Percentiles rank a stretch among this genome's conserved stretches.
These are phyloP conservation scores for Auricularia sp. DNA, from an alignment of 768 basidiomycete genomes.

Conservation along the genomic window DNA sequence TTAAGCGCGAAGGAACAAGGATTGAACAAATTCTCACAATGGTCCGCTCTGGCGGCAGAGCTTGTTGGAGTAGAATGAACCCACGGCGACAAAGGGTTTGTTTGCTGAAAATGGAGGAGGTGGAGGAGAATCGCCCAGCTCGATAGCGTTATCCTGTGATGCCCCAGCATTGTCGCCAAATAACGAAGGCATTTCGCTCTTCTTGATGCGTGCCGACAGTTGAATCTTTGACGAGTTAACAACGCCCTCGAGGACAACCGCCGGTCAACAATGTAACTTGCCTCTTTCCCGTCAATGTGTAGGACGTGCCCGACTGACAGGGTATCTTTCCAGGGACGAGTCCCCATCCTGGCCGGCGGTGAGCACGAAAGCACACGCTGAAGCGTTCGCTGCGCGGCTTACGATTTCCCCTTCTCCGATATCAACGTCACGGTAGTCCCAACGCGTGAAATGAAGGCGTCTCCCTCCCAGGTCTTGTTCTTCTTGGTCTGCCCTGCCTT, in stretches of 20 bases:
- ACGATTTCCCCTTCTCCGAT: slow-evolving; percentile 13
- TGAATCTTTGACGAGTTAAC: slow-evolving; percentile 30
- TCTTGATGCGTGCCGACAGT: slow-evolving; percentile 18
- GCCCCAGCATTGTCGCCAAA: background rate
- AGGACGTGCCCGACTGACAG: slow-evolving; percentile 35
- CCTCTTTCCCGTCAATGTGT: slow-evolving; percentile 47
- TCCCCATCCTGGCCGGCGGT: slow-evolving; percentile 42
- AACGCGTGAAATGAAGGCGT: slow-evolving; percentile 39
- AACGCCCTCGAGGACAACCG: slow-evolving; percentile 34
- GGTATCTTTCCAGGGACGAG: slow-evolving; percentile 45
- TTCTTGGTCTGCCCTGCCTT: slow-evolving; percentile 57
- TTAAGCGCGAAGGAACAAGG: background rate
- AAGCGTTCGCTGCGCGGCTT: background rate
- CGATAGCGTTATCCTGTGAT: background rate
- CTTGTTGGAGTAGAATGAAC: slow-evolving; percentile 49
- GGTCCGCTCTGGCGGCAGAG: slow-evolving; percentile 23
- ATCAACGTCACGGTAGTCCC: slow-evolving; percentile 12
- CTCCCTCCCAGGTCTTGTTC: slow-evolving; percentile 82
- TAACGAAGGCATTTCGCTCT: slow-evolving; percentile 6
- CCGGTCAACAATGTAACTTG: slow-evolving; percentile 38
- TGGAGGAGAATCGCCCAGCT: background rate
- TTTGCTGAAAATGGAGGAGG: slow-evolving; percentile 5
- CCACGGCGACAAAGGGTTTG: slow-evolving; percentile 37
- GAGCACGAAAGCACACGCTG: background rate
- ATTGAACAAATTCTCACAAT: slow-evolving; percentile 32